Base-by-base conservation (phyloP, 2,329 filamentous ascomycete genomes). In the Neocucurbitaria cava region DNA sequence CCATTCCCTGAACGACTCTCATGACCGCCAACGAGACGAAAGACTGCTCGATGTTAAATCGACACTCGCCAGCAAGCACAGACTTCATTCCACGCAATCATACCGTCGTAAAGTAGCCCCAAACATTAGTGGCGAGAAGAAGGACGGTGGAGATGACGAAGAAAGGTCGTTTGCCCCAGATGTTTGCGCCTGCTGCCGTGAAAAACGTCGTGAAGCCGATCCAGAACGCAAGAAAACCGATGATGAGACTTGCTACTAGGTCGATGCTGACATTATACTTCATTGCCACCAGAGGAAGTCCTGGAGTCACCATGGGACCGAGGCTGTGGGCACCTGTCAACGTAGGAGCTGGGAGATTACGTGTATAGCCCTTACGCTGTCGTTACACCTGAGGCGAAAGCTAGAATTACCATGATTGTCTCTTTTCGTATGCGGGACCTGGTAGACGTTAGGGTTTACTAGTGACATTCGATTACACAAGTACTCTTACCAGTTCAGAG, bases 1-100 rank as follows among this genome's bases (percentile, higher is more conserved):
- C 92, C 36, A 97, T 85, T 21, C 94, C 94, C 74, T 97, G 93
- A 44, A 96, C 83, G 45, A 96, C 84, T 21, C 94, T 84, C 28
- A 94, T 73, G 20, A 70, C 66, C 5, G 73, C 74, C 23, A 78
- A 61, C 4, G 75, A 78, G 5, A 63, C 40, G 49, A 78, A 78
- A 4, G 71, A 74, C 66, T 75, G 41, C 3, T 4, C 10, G 38
- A 0, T 7, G 44, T 59, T 9, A 58, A 42, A 33, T 4, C 13
- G 31, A 49, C 11, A n/a, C n/a, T n/a, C n/a, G n/a, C n/a, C n/a
- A n/a, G 17, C 13, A 20, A 2, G 13, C 5, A 13, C 11, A 18
- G 10, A 6, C 15, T n/a, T 24, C 10, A 8, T 13, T 11, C 9
- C 13, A 5, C 1, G 38, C 21, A 2, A 5, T 5, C 20, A 7